A percentile compares a stretch with the other conserved stretches of the same genome.
These are phyloP conservation scores for Nakazawaea wyomingensis DNA, from an alignment of 805 yeast species.

Conservation along the genomic window DNA sequence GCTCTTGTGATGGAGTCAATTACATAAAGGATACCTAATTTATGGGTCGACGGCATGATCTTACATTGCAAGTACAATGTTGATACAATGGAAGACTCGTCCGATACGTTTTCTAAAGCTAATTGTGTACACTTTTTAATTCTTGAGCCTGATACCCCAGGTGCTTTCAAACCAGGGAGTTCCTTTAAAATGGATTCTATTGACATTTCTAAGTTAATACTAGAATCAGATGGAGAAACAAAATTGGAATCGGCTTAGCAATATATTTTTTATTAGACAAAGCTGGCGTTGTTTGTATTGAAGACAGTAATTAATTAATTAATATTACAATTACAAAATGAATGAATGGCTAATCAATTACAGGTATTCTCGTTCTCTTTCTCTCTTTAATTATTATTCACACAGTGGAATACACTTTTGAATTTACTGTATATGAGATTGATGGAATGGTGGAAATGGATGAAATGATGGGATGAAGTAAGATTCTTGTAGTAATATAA, in stretches of 20 bases:
- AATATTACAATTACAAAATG: conserved; percentile 1
- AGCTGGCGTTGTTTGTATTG: background rate
- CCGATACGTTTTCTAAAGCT: conserved; percentile 60
- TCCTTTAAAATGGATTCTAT: conserved; percentile 46
- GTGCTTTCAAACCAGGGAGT: conserved; percentile 59
- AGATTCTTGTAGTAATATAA: too few relatives aligned
- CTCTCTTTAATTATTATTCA: too few relatives aligned
- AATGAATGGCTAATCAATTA: background rate
- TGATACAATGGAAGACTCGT: conserved; percentile 47
- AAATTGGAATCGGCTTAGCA: too few relatives aligned
- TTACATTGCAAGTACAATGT: conserved; percentile 62
- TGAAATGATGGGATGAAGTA: too few relatives aligned
- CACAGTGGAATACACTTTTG: too few relatives aligned
- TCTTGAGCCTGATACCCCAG: conserved; percentile 95
- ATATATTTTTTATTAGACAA: background rate
- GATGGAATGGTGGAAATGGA: too few relatives aligned
- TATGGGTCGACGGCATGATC: conserved; percentile 71
- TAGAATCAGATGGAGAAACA: background rate
- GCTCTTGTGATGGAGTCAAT: conserved; percentile 90
- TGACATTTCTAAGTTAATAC: background rate
- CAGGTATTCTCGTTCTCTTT: background rate
- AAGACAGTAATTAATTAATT: background rate
- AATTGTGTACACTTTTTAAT: conserved; percentile 78
- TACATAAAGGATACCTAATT: conserved; percentile 85
- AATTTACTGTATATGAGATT: too few relatives aligned